Conservation (phyloP, 352 stramenopile genomes). For the Phytopythium montanum region DNA sequence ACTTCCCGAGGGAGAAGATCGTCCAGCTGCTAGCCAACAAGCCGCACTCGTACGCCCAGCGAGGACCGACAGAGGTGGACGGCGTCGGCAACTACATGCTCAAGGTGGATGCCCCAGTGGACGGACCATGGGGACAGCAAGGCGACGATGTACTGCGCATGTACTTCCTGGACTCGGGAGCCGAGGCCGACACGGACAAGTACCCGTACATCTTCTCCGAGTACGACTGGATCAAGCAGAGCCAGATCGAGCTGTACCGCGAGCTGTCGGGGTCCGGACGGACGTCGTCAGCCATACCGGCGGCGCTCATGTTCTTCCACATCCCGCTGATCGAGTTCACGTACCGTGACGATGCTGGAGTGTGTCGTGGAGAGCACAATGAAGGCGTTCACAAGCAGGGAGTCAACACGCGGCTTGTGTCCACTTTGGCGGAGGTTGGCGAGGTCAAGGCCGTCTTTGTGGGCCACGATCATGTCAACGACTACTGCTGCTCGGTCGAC, state of each 20-base stretch:
- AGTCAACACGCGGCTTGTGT: conserved; percentile 32
- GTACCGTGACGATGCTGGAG: neutral
- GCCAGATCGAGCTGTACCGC: conserved; percentile 40
- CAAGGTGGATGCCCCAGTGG: too few species aligned
- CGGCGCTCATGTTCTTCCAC: conserved; percentile 61
- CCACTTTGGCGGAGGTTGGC: conserved; percentile 29
- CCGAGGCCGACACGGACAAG: too few species aligned
- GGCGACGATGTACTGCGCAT: too few species aligned
- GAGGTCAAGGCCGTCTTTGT: conserved; percentile 64
- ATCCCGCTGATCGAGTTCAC: conserved; percentile 54
- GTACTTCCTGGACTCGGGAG: too few species aligned
- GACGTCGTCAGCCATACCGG: conserved; percentile 12
- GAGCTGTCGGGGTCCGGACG: conserved; percentile 16
- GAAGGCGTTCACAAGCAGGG: conserved; percentile 21
- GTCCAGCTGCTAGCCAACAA: too few species aligned
- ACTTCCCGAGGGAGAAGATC: neutral
- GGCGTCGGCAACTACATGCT: too few species aligned
- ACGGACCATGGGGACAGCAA: too few species aligned
- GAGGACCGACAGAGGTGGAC: too few species aligned
- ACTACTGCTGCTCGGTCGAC: conserved; percentile 48
- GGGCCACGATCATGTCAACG: conserved; percentile 58
- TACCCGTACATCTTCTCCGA: conserved; percentile 15
- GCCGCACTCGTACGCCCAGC: too few species aligned
- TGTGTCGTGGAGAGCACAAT: conserved; percentile 18
- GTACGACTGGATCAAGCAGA: conserved; percentile 50